Evolutionary conservation across 1,139 yeast species (phyloP), one percentile per base, ranked within the genome.

Genomic region (Diutina mesorugosa): DNA sequence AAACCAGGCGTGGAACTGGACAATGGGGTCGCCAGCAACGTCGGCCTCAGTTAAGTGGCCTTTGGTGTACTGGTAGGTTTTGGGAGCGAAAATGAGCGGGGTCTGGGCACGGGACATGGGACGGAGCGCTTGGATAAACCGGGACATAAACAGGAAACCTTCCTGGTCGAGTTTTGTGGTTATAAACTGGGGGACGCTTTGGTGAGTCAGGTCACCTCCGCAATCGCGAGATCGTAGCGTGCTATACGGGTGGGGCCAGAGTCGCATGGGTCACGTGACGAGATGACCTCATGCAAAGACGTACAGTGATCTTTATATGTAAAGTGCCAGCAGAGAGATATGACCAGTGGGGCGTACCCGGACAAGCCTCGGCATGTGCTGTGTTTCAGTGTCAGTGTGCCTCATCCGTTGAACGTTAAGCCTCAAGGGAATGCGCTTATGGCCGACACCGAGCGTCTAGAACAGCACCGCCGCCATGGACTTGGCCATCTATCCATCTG

Each of bases 41-140:
- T 87, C 83, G 0, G 67, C 59, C 57, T 81, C 84, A 56, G 77
- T 75, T 57, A 93, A 72, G 21, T 80, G 77, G 51, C 77, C 82
- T 66, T 87, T 86, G 58, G 84, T 84, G 69, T 91, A 93, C 69
- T 93, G 98, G 63, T 87, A 88, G 0, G 98, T 90, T 62, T 85
- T 80, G 26, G 97, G 97, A 3, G 97, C 96, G 69, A 89, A 76
- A 55, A 76, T 73, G 54, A 74, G 66, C 38, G 73, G 72, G 38
- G 65, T 62, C 45, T 60, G 59, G 16, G 53, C 45, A 50, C 53
- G 53, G 45, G 53, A 50, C 53, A 50, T 50, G 7, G 9, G 14
- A 7, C 53, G 53, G n/a, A 32, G 5, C 2, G 32, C 7, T 28
- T 47, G 51, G 30, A 35, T 10, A 16, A 35, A 35, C 10, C 41